Conservation (phyloP, 176 grass and related monocot genomes). For the Musa itinerans region DNA sequence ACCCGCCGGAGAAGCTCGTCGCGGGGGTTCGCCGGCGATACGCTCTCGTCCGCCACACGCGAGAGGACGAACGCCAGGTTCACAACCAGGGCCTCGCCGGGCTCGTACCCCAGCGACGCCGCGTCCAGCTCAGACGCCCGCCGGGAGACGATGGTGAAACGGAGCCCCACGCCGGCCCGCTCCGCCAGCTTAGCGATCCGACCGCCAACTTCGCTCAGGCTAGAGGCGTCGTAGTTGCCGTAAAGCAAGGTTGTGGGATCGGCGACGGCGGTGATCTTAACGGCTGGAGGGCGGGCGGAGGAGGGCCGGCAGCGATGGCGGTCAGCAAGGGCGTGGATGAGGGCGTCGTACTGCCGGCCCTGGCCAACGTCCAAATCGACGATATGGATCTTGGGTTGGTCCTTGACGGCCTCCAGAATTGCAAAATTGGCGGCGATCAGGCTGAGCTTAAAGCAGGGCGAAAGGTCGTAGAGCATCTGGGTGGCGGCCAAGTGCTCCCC, state of each 20-base stretch:
- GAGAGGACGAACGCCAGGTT: slow-evolving; percentile 77
- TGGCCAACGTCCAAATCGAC: slow-evolving; percentile 76
- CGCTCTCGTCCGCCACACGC: slow-evolving; percentile 71
- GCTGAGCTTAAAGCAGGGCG: slow-evolving; percentile 65
- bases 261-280: slow-evolving; percentile 48
- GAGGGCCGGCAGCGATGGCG: background rate
- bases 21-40: slow-evolving; percentile 68
- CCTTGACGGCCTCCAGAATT: slow-evolving; percentile 35
- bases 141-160: slow-evolving; percentile 44
- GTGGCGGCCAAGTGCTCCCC: background rate
- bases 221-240: slow-evolving; percentile 4
- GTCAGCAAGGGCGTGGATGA: background rate
- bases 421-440: slow-evolving; percentile 58
- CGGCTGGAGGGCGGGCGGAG: background rate
- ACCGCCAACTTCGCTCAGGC: slow-evolving; percentile 30
- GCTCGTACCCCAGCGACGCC: slow-evolving; percentile 35
- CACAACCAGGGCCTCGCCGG: slow-evolving; percentile 54
- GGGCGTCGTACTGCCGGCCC: slow-evolving; percentile 36
- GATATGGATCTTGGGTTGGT: slow-evolving; percentile 44
- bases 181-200: slow-evolving; percentile 47
- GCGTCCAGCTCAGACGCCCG: slow-evolving; percentile 45
- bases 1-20: slow-evolving; percentile 81
- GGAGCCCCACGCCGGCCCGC: slow-evolving; percentile 36
- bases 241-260: slow-evolving; percentile 57
- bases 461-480: slow-evolving; percentile 46